Conservation (phyloP, 2,329 filamentous ascomycete species). For the Madurella mycetomatis region DNA sequence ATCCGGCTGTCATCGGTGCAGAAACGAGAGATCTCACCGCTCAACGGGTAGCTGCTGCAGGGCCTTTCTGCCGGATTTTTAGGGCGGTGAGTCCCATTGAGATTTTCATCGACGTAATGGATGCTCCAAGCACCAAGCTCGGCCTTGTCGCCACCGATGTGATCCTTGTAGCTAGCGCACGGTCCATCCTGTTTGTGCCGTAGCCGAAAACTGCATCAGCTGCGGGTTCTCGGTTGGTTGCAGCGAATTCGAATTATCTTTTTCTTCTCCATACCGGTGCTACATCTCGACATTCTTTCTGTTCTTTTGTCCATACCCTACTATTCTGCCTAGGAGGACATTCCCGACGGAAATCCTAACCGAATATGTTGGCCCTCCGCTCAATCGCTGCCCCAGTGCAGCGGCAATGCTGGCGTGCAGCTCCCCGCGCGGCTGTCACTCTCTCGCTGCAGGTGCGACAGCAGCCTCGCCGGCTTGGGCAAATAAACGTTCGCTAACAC, state of each 20-base stretch:
- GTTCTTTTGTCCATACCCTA: background rate
- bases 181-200: conserved; percentile 16
- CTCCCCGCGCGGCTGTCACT: conserved; percentile 51
- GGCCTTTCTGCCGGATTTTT: conserved; percentile 7
- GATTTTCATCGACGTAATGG: conserved; percentile 3
- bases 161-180: conserved; percentile 15
- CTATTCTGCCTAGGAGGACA: background rate
- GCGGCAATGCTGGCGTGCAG: conserved; percentile 71
- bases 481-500: conserved; percentile 26
- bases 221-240: conserved; percentile 16
- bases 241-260: conserved; percentile 9
- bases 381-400: conserved; percentile 70
- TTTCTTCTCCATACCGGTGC: conserved; percentile 18
- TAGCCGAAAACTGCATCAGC: conserved; percentile 17
- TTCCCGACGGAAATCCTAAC: conserved; percentile 4
- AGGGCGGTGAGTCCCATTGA: background rate
- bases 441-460: conserved; percentile 53
- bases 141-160: conserved; percentile 8
- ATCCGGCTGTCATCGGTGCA: too few relatives aligned
- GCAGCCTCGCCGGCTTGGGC: conserved; percentile 5
- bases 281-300: conserved; percentile 5
- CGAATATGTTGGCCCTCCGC: conserved; percentile 73
- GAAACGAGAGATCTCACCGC: background rate
- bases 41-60: background rate
- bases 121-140: conserved; percentile 1